Conservation (phyloP, 2,329 filamentous ascomycete genomes). For the Colletotrichum camelliae region DNA sequence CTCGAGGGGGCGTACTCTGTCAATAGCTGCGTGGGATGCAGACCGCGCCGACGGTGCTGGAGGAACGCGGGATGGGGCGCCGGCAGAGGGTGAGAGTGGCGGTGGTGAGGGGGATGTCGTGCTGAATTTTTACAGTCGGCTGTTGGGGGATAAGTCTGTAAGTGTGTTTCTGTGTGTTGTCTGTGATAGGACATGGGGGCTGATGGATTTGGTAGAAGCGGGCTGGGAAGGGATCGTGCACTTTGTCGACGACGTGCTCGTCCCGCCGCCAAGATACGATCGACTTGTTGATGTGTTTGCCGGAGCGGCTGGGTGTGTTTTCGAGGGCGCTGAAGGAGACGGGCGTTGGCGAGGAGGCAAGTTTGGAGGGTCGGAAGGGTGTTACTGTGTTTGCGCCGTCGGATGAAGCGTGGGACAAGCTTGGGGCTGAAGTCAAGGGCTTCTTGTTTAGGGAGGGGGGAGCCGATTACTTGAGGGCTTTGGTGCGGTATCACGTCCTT, state of each 20-base stretch:
- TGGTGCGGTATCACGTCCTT: constrained; percentile 7
- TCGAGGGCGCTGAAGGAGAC: not conserved
- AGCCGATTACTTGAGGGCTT: not conserved
- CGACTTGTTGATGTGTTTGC: not conserved
- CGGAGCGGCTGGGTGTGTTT: not conserved
- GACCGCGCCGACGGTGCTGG: not conserved
- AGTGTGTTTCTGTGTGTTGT: not conserved
- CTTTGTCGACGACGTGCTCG: constrained; percentile 9
- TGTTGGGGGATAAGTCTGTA: not conserved
- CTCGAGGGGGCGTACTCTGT: not conserved
- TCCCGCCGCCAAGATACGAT: constrained; percentile 9
- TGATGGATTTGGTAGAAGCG: not conserved
- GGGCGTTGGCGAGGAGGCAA: not conserved
- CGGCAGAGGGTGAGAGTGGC: not conserved
- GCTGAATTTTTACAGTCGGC: not conserved
- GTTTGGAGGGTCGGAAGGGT: not conserved
- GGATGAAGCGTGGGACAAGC: not conserved
- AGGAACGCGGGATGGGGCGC: not conserved
- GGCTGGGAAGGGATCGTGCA: not conserved
- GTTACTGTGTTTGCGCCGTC: constrained; percentile 8
- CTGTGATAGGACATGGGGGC: not conserved
- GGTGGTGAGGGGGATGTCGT: not conserved
- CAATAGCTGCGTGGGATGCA: not conserved
- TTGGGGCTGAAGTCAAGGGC: not conserved
- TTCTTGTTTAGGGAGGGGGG: not conserved